Percentiles rank a stretch among this genome's conserved stretches.
Evolutionary conservation across 2,329 filamentous ascomycete genomes (phyloP).

Genomic region (Thielaviopsis populi): DNA sequence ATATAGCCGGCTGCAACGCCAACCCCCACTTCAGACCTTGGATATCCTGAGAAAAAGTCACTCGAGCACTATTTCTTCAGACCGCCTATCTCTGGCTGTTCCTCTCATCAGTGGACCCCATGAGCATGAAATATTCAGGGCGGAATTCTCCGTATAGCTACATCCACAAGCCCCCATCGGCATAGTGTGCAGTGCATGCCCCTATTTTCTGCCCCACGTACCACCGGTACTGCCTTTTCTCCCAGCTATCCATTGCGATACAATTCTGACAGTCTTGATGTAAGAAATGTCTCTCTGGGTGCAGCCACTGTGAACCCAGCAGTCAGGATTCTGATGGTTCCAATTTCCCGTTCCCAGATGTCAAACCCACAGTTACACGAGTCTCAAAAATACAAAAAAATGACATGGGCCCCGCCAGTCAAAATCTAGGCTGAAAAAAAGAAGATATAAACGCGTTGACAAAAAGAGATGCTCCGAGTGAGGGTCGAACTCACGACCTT

Average conservation of each 20-base stretch:
- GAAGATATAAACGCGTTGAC: slow-evolving; percentile 13
- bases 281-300: no score
- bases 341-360: no score
- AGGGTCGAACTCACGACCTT: slow-evolving; percentile 19
- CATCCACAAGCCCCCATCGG: no score
- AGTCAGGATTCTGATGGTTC: no score
- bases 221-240: no score
- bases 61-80: background rate
- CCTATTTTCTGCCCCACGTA: no score
- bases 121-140: background rate
- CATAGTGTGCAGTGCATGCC: no score
- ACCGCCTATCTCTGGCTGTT: background rate
- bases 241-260: no score
- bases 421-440: background rate
- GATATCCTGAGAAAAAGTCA: background rate
- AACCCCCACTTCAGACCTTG: background rate
- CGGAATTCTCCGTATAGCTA: no score
- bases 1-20: background rate
- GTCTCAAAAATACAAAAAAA: background rate
- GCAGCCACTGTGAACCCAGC: no score
- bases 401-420: background rate
- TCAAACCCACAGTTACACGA: background rate
- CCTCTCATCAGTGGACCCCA: background rate
- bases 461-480: slow-evolving; percentile 17
- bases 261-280: no score